These are phyloP conservation scores for Penicillium bialowiezense DNA, from an alignment of 495 filamentous ascomycete genomes.

Conservation along the genomic window DNA sequence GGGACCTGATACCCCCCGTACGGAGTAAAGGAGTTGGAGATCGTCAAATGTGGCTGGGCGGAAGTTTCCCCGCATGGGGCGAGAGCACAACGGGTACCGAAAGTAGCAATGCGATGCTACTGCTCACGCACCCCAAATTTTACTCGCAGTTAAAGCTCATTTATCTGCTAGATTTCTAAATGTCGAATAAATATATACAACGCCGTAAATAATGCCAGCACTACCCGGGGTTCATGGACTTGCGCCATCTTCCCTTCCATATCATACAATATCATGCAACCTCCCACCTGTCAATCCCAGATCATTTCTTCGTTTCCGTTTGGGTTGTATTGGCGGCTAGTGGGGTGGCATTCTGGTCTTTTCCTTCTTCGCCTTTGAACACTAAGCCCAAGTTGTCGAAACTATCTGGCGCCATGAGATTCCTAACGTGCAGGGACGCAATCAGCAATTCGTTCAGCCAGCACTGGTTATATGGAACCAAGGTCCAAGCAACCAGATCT, in stretches of 20 bases:
- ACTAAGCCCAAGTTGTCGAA: constrained; percentile 88
- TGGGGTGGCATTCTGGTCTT: not conserved
- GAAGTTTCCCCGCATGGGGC: constrained; percentile 23
- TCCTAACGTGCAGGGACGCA: constrained; percentile 49
- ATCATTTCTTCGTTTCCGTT: constrained; percentile 9
- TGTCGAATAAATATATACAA: constrained; percentile 23
- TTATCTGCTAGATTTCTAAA: not conserved
- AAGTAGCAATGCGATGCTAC: too few relatives aligned
- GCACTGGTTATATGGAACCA: not conserved
- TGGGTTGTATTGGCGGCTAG: not conserved
- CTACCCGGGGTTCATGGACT: constrained; percentile 2
- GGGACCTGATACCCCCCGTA: constrained; percentile 6
- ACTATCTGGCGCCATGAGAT: constrained; percentile 92
- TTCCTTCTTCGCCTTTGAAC: constrained; percentile 46
- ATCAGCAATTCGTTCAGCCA: constrained; percentile 4
- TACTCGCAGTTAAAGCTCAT: too few relatives aligned
- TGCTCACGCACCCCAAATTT: too few relatives aligned
- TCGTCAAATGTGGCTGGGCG: constrained; percentile 14
- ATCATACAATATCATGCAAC: constrained; percentile 22
- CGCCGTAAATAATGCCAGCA: constrained; percentile 17
- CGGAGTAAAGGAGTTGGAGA: constrained; percentile 15
- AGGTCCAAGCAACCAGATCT: too few relatives aligned
- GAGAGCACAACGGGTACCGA: constrained; percentile 8
- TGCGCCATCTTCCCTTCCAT: constrained; percentile 1
- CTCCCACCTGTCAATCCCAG: not conserved